These are phyloP conservation scores for Hericium erinaceus DNA, from an alignment of 768 basidiomycete genomes.

Conservation along the genomic window DNA sequence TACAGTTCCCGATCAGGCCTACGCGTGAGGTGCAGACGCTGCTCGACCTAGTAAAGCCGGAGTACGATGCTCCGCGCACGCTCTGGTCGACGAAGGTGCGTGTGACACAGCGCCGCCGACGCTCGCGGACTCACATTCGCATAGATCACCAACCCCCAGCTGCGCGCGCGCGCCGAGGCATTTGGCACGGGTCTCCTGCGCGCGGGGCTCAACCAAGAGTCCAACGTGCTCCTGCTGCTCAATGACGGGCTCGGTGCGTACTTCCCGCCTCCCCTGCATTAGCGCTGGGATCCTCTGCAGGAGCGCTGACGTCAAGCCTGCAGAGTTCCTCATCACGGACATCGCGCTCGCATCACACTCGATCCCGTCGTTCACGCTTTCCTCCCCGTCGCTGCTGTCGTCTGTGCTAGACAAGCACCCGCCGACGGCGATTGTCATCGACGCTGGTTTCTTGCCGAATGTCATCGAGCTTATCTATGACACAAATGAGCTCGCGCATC, in stretches of 20 bases:
- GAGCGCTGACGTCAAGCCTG: not conserved
- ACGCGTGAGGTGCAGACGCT: constrained; percentile 62
- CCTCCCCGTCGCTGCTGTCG: constrained; percentile 51
- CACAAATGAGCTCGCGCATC: constrained; percentile 33
- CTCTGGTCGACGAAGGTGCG: constrained; percentile 73
- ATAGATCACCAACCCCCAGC: constrained; percentile 65
- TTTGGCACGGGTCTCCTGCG: constrained; percentile 67
- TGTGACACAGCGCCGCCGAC: not conserved
- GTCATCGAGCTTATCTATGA: constrained; percentile 70
- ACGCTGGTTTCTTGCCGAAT: constrained; percentile 53
- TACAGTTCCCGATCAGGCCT: constrained; percentile 65
- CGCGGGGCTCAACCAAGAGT: constrained; percentile 44
- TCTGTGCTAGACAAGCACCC: constrained; percentile 54
- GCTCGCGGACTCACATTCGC: not conserved
- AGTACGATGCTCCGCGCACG: constrained; percentile 57
- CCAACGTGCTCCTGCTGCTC: constrained; percentile 65
- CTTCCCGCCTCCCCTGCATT: not conserved
- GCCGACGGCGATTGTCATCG: constrained; percentile 67
- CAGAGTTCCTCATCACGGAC: constrained; percentile 75
- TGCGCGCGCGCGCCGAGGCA: constrained; percentile 62
- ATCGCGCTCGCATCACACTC: constrained; percentile 67
- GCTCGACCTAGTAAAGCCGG: constrained; percentile 56
- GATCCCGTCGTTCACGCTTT: constrained; percentile 57
- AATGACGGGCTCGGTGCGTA: constrained; percentile 68
- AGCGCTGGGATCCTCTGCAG: not conserved